A percentile compares a stretch with the other conserved stretches of the same genome.
These are phyloP conservation scores for Echium plantagineum DNA, from an alignment of 257 asterid species.

Conservation along the genomic window DNA sequence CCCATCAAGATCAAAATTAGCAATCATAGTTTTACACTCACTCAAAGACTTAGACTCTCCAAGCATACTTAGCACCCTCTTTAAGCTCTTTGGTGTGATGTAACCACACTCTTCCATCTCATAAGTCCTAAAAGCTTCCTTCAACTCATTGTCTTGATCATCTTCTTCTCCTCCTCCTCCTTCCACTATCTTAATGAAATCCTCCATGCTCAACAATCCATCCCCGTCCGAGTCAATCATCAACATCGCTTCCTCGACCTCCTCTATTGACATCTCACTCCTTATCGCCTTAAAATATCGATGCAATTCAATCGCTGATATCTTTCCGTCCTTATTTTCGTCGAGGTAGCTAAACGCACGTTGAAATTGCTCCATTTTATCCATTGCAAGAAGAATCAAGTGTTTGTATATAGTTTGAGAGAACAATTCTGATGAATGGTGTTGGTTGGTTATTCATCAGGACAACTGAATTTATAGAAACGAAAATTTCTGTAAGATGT, in stretches of 20 bases:
- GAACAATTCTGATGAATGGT: not conserved
- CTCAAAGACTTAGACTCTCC: constrained; percentile 40
- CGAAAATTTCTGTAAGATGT: no score
- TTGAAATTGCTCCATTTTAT: constrained; percentile 20
- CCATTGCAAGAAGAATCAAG: constrained; percentile 13
- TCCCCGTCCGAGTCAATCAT: constrained; percentile 47
- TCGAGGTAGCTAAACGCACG: constrained; percentile 34
- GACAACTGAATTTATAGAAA: no score
- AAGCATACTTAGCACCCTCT: constrained; percentile 40
- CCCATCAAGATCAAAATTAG: constrained; percentile 39
- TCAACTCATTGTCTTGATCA: constrained; percentile 29
- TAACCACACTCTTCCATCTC: constrained; percentile 44
- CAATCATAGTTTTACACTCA: constrained; percentile 41
- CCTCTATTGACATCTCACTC: constrained; percentile 21
- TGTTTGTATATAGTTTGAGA: not conserved
- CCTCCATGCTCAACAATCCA: constrained; percentile 41
- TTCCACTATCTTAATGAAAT: constrained; percentile 33
- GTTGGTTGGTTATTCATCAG: no score
- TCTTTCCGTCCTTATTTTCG: constrained; percentile 32
- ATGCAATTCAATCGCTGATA: constrained; percentile 25
- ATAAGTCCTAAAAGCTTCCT: constrained; percentile 43
- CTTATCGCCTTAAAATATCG: constrained; percentile 7
- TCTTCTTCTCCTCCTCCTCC: constrained; percentile 36
- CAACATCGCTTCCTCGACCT: constrained; percentile 33
- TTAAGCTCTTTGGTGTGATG: constrained; percentile 51